Evolutionary conservation across 2,329 filamentous ascomycete species (phyloP), one percentile per base, ranked within the genome.

Genomic region (Aaosphaeria arxii): DNA sequence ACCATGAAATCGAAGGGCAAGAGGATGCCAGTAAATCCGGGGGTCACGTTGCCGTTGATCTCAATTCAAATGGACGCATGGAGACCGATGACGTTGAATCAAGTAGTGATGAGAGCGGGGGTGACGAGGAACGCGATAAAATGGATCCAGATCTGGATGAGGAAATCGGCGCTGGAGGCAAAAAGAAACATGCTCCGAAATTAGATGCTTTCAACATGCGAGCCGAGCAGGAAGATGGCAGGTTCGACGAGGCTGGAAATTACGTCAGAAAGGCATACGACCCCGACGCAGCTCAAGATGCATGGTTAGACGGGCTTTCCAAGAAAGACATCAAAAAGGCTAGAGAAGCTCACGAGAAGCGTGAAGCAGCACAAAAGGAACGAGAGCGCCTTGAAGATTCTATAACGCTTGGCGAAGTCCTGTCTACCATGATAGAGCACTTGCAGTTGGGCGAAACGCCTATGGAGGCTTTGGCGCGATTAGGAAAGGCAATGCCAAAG

Each of bases 131-230:
- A 52, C 74, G 83, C 42, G 91, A 89, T 30, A 84, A 84, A 42
- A 72, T 89, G 32, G 89, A 71, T 31, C 66, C 71, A 51, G 88
- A 84, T 13, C 66, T 96, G 11, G 94, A 96, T 57, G 87, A 91
- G 46, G 94, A 99, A 69, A 78, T 99, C 5, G 94, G 94, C 2
- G 86, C 89, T 1, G 94, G 94, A 11, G 88, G 88, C 2, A 87
- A 95, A 59, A 97, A 96, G 74, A 88, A 85, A 61, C 90, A 96
- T 69, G 94, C 94, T 1, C 94, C 94, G 1, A 89, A 94, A 67
- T 80, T 99, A 5, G 94, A 97, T 69, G 92, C 92, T 3, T 99
- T 99, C 79, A 97, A 99, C 65, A 88, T 99, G 79, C 85, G 83
- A 50, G 76, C 82, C 9, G 94, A 99, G 70, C 86, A 95, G 68